Evolutionary conservation across 164 flowering plant genomes (phyloP).

Genomic region (Chimonanthus salicifolius): DNA sequence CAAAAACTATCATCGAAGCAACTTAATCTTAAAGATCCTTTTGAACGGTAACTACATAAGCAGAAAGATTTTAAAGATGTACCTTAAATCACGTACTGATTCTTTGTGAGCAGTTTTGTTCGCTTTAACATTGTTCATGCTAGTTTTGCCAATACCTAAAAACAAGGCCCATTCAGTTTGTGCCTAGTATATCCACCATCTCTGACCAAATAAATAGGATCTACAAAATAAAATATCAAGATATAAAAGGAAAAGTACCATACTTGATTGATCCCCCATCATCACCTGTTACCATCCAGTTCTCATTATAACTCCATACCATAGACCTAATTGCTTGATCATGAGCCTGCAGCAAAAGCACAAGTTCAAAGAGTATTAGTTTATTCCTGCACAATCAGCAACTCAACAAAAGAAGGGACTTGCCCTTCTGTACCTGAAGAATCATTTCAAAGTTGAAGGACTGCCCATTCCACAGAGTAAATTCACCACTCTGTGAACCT

Average conservation of each 20-base stretch:
- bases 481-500: constrained; percentile 99
- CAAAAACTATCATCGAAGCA: constrained; percentile 6
- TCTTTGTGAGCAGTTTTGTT: constrained; percentile 96
- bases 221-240: not conserved
- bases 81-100: constrained; percentile 97
- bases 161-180: not conserved
- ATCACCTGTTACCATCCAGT: constrained; percentile 99
- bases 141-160: constrained; percentile 97
- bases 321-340: constrained; percentile 97
- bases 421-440: constrained; percentile 61
- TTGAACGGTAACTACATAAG: not conserved
- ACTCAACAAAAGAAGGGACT: not conserved
- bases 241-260: not conserved
- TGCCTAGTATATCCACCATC: not conserved
- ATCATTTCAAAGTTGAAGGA: constrained; percentile 99
- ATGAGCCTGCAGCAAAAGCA: constrained; percentile 65
- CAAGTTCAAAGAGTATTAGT: constrained; percentile 1
- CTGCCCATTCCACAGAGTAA: constrained; percentile 99
- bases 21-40: not conserved
- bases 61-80: constrained; percentile 1
- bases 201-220: constrained; percentile 1
- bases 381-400: not conserved
- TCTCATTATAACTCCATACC: constrained; percentile 99
- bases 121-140: constrained; percentile 97
- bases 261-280: constrained; percentile 99